Evolutionary conservation across 371 early-diverging fungal genomes (phyloP).

Genomic region (Batkoa obscura): DNA sequence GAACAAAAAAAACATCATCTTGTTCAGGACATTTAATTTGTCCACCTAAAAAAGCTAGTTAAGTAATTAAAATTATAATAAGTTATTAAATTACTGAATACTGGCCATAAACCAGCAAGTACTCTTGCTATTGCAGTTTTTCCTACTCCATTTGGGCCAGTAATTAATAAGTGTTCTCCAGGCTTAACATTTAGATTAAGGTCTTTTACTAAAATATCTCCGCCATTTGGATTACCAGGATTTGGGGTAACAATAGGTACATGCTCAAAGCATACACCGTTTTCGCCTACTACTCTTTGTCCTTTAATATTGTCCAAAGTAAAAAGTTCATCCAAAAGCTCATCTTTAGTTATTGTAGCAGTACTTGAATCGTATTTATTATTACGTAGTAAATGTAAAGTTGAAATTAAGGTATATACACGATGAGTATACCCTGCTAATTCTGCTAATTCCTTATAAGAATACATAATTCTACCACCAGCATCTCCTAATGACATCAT

Average conservation of each 20-base stretch:
- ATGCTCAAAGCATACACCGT: slow-evolving; percentile 32
- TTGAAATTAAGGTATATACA: slow-evolving; percentile 53
- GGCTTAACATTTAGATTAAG: slow-evolving; percentile 35
- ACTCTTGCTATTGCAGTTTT: slow-evolving; percentile 65
- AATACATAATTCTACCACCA: slow-evolving; percentile 80
- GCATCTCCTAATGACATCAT: slow-evolving; percentile 76
- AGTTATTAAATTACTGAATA: slow-evolving; percentile 24
- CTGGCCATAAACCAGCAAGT: slow-evolving; percentile 75
- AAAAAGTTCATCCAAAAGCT: slow-evolving; percentile 5
- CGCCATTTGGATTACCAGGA: slow-evolving; percentile 32
- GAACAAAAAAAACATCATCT: slow-evolving; percentile 62
- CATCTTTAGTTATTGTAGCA: not conserved
- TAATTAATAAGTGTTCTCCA: slow-evolving; percentile 45
- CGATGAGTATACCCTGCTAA: slow-evolving; percentile 70
- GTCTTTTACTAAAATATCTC: slow-evolving; percentile 38
- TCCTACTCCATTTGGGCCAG: slow-evolving; percentile 69
- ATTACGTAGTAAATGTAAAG: slow-evolving; percentile 31
- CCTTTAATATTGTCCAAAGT: slow-evolving; percentile 32
- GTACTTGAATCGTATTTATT: not conserved
- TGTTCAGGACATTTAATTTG: slow-evolving; percentile 37
- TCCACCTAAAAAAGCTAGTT: slow-evolving; percentile 20
- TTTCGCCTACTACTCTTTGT: slow-evolving; percentile 17
- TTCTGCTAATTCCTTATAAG: slow-evolving; percentile 69
- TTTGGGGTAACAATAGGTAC: slow-evolving; percentile 50
- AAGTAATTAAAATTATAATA: not conserved